Conservation (phyloP, 257 asterid genomes). For the Solanum ossicruentum region DNA sequence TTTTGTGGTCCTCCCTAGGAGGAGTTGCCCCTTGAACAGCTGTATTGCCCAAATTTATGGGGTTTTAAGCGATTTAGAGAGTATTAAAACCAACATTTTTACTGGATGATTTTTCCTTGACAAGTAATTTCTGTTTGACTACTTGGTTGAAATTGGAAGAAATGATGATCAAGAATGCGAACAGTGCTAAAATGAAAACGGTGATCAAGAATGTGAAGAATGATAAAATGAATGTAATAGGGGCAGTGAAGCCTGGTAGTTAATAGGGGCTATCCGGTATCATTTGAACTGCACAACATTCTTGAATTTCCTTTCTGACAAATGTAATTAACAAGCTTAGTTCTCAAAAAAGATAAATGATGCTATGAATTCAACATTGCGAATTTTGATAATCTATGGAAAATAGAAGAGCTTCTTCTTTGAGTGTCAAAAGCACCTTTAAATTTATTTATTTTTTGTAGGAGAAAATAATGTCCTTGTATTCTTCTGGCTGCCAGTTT, state of each 20-base stretch:
- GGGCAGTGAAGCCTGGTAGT: background rate
- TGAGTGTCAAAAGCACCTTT: background rate
- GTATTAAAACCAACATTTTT: background rate
- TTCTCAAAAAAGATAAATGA: background rate
- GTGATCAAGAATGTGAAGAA: background rate
- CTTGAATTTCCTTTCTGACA: background rate
- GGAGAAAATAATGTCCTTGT: background rate
- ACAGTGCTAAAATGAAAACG: background rate
- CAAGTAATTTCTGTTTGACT: background rate
- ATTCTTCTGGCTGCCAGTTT: background rate
- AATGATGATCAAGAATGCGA: background rate
- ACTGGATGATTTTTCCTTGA: background rate
- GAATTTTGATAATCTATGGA: background rate
- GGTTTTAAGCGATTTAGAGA: background rate
- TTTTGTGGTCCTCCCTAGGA: background rate
- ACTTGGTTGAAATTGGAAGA: background rate
- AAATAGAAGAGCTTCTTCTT: background rate
- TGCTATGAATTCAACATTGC: background rate
- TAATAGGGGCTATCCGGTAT: background rate
- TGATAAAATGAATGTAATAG: background rate
- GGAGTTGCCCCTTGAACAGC: background rate
- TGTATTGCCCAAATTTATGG: background rate
- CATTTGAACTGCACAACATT: background rate
- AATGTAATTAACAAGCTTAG: background rate
- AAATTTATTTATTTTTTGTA: background rate